A percentile compares a stretch with the other conserved stretches of the same genome.
phyloP scores from a whole-genome alignment of 2,329 filamentous ascomycete species.

The Hymenoscyphus infarciens region DNA sequence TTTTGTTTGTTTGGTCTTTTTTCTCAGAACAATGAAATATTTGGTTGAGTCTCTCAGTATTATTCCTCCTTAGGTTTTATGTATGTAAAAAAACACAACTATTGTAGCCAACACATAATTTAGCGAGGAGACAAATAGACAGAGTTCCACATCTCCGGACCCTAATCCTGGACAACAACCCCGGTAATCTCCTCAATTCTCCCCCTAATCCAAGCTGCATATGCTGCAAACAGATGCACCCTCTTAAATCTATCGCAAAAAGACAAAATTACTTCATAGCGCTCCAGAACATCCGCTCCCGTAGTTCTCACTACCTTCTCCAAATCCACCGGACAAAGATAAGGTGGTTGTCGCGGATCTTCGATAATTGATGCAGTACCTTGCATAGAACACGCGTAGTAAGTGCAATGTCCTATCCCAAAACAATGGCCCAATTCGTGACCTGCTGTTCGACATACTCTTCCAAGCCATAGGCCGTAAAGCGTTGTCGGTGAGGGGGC shows the following conservation, averaged over 20 bases:
- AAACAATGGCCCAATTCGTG: conserved; percentile 69
- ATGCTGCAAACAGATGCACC: conserved; percentile 46
- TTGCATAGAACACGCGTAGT: conserved; percentile 64
- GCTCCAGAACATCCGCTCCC: conserved; percentile 35
- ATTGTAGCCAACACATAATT: no score
- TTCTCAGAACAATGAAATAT: no score
- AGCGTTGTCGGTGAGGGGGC: conserved; percentile 30
- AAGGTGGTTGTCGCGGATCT: conserved; percentile 60
- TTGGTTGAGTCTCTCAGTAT: no score
- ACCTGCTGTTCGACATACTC: conserved; percentile 53
- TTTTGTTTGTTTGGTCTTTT: no score
- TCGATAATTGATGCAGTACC: conserved; percentile 53
- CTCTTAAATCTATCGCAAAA: conserved; percentile 43
- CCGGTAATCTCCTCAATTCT: conserved; percentile 24
- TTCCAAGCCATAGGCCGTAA: conserved; percentile 52
- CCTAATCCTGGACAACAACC: not conserved
- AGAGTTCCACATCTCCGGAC: no score
- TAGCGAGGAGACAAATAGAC: no score
- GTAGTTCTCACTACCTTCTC: conserved; percentile 46
- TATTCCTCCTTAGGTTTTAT: no score
- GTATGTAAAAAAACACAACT: no score
- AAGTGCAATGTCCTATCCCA: conserved; percentile 62
- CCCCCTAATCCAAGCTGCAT: conserved; percentile 41
- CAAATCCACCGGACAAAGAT: conserved; percentile 57
- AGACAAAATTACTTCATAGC: conserved; percentile 39